phyloP scores from a whole-genome alignment of 345 rosid genomes.

The Camelina laxa region DNA sequence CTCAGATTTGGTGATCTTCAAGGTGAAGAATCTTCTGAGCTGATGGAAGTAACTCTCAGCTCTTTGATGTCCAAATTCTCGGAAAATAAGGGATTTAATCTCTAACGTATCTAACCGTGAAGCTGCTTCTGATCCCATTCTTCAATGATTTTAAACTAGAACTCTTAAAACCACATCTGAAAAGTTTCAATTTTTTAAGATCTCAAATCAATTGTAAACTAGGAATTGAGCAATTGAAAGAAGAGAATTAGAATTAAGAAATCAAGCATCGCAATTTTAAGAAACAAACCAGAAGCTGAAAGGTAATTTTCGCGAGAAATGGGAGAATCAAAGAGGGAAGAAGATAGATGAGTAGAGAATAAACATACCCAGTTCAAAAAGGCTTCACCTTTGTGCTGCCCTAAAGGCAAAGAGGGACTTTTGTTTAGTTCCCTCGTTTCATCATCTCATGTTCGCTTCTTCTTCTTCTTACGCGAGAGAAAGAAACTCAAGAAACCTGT shows the following conservation, averaged over 20 bases:
- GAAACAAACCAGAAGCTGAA: not conserved
- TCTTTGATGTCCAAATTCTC: conserved; percentile 72
- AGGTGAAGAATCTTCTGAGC: conserved; percentile 61
- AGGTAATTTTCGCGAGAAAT: conserved; percentile 5
- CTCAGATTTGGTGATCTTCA: conserved; percentile 63
- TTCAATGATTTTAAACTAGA: not conserved
- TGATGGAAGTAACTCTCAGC: conserved; percentile 79
- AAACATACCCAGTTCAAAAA: not conserved
- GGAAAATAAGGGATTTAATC: conserved; percentile 32
- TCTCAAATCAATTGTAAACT: conserved; percentile 8
- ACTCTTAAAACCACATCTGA: not conserved
- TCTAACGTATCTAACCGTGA: conserved; percentile 31
- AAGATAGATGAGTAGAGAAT: not conserved
- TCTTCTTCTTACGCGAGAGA: not conserved
- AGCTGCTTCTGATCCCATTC: conserved; percentile 39
- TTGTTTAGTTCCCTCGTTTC: not conserved
- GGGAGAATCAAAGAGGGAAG: not conserved
- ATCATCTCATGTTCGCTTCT: not conserved
- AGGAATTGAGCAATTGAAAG: not conserved
- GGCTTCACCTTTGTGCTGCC: conserved; percentile 24
- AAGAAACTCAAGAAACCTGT: not conserved
- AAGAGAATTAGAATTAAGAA: not conserved
- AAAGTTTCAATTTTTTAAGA: not conserved
- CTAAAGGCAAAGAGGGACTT: conserved; percentile 12
- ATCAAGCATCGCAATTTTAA: conserved; percentile 7